phyloP scores from a whole-genome alignment of 108 stramenopile species.

The Hondaea fermentalgiana region DNA sequence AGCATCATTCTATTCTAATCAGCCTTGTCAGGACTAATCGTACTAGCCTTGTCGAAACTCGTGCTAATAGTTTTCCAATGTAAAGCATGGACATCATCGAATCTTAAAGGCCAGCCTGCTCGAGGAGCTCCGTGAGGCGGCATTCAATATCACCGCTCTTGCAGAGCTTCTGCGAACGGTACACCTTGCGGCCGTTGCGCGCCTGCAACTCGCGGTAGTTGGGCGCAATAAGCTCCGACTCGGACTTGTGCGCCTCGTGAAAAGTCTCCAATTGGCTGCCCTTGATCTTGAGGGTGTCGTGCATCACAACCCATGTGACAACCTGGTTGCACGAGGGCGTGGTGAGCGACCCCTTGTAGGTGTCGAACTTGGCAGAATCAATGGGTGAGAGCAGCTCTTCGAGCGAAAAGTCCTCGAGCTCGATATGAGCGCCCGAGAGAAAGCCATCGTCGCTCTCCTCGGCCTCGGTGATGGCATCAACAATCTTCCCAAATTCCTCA shows the following conservation, averaged over 20 bases:
- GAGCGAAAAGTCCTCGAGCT: background rate
- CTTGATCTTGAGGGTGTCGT: background rate
- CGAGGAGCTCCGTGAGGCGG: no score
- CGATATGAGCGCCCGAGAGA: background rate
- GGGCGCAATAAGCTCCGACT: background rate
- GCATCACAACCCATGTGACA: background rate
- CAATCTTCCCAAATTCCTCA: background rate
- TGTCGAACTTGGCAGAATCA: background rate
- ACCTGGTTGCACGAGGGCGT: background rate
- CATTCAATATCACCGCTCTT: no score
- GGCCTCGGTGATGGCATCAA: background rate
- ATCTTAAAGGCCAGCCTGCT: no score
- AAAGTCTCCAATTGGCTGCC: background rate
- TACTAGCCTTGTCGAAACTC: no score
- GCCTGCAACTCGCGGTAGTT: background rate
- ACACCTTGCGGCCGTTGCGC: background rate
- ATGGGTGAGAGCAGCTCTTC: background rate
- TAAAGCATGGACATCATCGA: no score
- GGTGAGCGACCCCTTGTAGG: background rate
- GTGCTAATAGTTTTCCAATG: no score
- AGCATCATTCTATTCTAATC: no score
- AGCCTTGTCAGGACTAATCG: no score
- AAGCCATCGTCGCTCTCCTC: background rate
- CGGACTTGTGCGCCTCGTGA: background rate
- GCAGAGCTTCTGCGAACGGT: background rate